Evolutionary conservation across 2,329 filamentous ascomycete species (phyloP).

Genomic region (Dactylonectria estremocensis): DNA sequence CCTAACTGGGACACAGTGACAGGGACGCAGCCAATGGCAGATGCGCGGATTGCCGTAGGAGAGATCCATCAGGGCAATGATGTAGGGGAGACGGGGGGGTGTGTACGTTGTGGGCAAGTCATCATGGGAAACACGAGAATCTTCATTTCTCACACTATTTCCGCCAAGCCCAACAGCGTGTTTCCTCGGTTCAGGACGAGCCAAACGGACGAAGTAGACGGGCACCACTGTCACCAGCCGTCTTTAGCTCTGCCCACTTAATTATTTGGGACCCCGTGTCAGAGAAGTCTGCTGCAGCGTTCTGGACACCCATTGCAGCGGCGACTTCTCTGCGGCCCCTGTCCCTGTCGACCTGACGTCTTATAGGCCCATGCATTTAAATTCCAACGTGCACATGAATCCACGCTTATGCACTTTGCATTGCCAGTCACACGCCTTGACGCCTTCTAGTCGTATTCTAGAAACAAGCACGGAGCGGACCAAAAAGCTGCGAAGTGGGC

Average conservation of each 20-base stretch:
- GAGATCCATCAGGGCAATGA: background rate
- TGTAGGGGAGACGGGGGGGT: background rate
- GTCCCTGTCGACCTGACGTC: background rate
- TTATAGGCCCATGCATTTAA: background rate
- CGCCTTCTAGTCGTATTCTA: slow-evolving; percentile 45
- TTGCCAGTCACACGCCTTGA: slow-evolving; percentile 1
- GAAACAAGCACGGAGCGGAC: slow-evolving; percentile 29
- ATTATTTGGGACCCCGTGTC: background rate
- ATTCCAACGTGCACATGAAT: too few relatives aligned
- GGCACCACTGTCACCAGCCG: background rate
- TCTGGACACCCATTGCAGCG: background rate
- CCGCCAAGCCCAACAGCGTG: background rate
- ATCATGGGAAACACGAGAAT: background rate
- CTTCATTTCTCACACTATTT: background rate
- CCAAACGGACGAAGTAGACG: background rate
- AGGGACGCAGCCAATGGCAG: slow-evolving; percentile 21
- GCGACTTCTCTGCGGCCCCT: background rate
- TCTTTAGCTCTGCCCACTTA: background rate
- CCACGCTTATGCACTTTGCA: background rate
- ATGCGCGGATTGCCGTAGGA: background rate
- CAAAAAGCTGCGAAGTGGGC: slow-evolving; percentile 15
- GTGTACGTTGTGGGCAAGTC: background rate
- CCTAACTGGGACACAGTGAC: slow-evolving; percentile 24
- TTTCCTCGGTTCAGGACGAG: background rate
- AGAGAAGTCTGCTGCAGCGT: background rate